A percentile compares a stretch with the other conserved stretches of the same genome.
Evolutionary conservation across 768 basidiomycete species (phyloP).

Genomic region (Pleurotus platypus): DNA sequence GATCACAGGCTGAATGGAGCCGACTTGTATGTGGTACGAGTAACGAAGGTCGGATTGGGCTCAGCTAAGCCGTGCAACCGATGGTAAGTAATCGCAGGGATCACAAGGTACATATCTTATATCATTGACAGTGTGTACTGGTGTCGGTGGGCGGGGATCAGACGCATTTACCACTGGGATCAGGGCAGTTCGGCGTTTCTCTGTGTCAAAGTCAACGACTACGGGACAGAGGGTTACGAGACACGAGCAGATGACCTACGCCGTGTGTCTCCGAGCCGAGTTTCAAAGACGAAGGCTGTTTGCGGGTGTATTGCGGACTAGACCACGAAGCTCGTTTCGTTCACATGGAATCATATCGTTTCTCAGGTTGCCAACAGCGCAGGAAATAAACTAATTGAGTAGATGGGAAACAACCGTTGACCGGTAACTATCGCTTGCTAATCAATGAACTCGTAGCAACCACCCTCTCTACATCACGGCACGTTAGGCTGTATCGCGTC

Average conservation of each 20-base stretch:
- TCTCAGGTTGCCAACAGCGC: too few species aligned
- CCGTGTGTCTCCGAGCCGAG: too few species aligned
- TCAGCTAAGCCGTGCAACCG: slow-evolving; percentile 52
- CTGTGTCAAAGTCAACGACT: slow-evolving; percentile 41
- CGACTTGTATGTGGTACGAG: slow-evolving; percentile 51
- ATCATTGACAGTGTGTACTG: slow-evolving; percentile 37
- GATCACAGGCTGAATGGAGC: slow-evolving; percentile 44
- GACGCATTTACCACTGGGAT: slow-evolving; percentile 54
- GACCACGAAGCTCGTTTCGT: too few species aligned
- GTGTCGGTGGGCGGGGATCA: slow-evolving; percentile 56
- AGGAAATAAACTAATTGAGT: too few species aligned
- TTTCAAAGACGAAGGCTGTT: too few species aligned
- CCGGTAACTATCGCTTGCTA: too few species aligned
- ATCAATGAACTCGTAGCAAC: slow-evolving; percentile 22
- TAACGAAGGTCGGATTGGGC: slow-evolving; percentile 48
- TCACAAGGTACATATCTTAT: not conserved
- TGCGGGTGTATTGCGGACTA: too few species aligned
- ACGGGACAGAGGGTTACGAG: slow-evolving; percentile 35
- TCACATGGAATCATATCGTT: too few species aligned
- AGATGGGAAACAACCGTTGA: too few species aligned
- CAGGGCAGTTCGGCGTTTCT: slow-evolving; percentile 27
- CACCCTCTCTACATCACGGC: slow-evolving; percentile 75
- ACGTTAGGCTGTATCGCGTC: slow-evolving; percentile 80
- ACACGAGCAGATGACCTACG: slow-evolving; percentile 40
- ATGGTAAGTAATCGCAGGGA: slow-evolving; percentile 22